These are phyloP conservation scores for Leishmania martiniquensis DNA, from an alignment of 208 protist species.

Conservation along the genomic window DNA sequence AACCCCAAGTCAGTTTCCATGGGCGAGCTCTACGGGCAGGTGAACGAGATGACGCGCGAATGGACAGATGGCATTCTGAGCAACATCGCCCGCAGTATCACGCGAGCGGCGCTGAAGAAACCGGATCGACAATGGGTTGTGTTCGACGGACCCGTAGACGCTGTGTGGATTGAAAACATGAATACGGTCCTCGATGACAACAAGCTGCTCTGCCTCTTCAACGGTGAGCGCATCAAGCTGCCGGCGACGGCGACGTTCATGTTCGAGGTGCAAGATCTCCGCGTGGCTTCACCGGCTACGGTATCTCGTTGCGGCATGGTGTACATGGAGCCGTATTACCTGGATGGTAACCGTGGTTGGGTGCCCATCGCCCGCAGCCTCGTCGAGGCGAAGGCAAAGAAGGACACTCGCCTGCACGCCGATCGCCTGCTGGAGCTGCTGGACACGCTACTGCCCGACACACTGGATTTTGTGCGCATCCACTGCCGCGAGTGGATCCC, in stretches of 20 bases:
- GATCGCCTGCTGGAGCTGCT: slow-evolving; percentile 84
- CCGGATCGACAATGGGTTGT: slow-evolving; percentile 95
- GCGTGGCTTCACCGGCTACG: slow-evolving; percentile 98
- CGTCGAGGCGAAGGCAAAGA: slow-evolving; percentile 48
- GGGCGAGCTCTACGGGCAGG: slow-evolving; percentile 96
- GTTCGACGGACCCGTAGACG: slow-evolving; percentile 99
- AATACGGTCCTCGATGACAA: slow-evolving; percentile 99
- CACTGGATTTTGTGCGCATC: slow-evolving; percentile 88
- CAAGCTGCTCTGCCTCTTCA: slow-evolving; percentile 98
- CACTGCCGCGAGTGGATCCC: slow-evolving; percentile 91
- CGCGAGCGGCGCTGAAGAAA: slow-evolving; percentile 65
- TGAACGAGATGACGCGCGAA: slow-evolving; percentile 97
- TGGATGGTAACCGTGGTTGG: slow-evolving; percentile 91
- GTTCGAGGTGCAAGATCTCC: slow-evolving; percentile 98
- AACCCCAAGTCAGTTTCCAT: slow-evolving; percentile 98
- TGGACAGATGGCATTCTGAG: slow-evolving; percentile 98
- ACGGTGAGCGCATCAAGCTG: slow-evolving; percentile 97
- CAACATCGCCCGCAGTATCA: slow-evolving; percentile 91
- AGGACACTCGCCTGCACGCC: slow-evolving; percentile 43
- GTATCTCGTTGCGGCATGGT: slow-evolving; percentile 99
- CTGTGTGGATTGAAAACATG: slow-evolving; percentile 99
- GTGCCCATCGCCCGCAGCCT: slow-evolving; percentile 77
- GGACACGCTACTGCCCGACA: slow-evolving; percentile 68
- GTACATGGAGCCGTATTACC: slow-evolving; percentile 95
- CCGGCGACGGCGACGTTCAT: slow-evolving; percentile 94